Evolutionary conservation across 331 rosid genomes (phyloP).

Genomic region (Quercus tomentella): DNA sequence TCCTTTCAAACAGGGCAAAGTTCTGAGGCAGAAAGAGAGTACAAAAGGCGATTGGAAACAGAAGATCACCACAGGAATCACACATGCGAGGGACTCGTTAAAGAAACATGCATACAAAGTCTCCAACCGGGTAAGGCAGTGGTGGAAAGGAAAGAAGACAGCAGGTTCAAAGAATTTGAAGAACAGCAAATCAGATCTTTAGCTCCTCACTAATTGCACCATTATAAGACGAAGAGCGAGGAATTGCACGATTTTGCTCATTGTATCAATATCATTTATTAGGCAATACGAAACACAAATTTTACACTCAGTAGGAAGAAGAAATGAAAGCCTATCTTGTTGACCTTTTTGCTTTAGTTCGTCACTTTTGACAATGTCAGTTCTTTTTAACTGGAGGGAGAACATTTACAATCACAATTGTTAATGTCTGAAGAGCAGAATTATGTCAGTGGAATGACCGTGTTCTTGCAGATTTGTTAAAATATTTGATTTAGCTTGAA

Average conservation of each 20-base stretch:
- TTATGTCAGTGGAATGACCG: not conserved
- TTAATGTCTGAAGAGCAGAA: not conserved
- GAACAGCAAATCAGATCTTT: slow-evolving; percentile 59
- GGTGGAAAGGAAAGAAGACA: slow-evolving; percentile 63
- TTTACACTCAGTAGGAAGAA: not conserved
- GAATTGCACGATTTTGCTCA: slow-evolving; percentile 1
- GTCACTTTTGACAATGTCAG: not conserved
- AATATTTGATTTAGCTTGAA: too few species aligned
- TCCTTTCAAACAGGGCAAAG: slow-evolving; percentile 51
- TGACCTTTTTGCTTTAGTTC: not conserved
- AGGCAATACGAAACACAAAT: not conserved
- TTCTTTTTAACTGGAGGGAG: not conserved
- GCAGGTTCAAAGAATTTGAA: slow-evolving; percentile 41
- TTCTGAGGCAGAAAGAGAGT: slow-evolving; percentile 54
- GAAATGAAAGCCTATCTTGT: not conserved
- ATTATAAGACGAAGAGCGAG: slow-evolving; percentile 1
- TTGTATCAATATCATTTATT: not conserved
- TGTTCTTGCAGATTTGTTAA: not conserved
- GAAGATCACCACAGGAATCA: slow-evolving; percentile 43
- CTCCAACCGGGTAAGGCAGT: slow-evolving; percentile 42
- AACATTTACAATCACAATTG: not conserved
- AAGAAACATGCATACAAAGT: slow-evolving; percentile 65
- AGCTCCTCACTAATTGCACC: slow-evolving; percentile 10
- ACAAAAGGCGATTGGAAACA: slow-evolving; percentile 58
- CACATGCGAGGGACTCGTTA: slow-evolving; percentile 44